phyloP scores from a whole-genome alignment of 1,284 basidiomycete genomes.

The Trichosporon coremiiforme region DNA sequence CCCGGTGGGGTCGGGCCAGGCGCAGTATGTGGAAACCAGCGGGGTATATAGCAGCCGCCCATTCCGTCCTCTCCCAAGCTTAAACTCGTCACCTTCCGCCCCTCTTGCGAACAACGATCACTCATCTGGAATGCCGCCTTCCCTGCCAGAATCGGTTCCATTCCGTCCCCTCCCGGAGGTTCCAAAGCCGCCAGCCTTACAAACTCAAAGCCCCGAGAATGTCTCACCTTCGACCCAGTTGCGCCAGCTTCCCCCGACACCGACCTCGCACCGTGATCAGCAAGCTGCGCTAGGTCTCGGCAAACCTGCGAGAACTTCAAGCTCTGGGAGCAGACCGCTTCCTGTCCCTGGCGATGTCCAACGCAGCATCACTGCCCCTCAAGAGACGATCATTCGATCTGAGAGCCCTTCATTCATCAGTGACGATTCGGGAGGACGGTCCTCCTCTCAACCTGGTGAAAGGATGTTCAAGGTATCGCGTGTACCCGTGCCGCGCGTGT shows the following conservation, averaged over 20 bases:
- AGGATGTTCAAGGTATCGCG: constrained; percentile 6
- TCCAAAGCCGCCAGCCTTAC: background rate
- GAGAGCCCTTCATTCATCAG: constrained; percentile 4
- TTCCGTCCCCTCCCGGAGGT: background rate
- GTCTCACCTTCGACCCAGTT: constrained; percentile 16
- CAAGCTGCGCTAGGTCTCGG: constrained; percentile 10
- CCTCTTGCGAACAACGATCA: background rate
- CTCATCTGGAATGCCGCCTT: background rate
- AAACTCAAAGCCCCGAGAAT: background rate
- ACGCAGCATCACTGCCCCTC: background rate
- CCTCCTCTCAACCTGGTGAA: background rate
- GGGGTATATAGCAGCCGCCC: background rate
- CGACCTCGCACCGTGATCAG: constrained; percentile 10
- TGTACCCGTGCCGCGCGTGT: background rate
- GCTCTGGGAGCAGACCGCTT: constrained; percentile 8
- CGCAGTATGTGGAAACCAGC: constrained; percentile 6
- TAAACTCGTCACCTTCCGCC: constrained; percentile 12
- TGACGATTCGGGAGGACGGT: constrained; percentile 1
- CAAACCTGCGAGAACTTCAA: constrained; percentile 1
- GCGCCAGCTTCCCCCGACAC: constrained; percentile 6
- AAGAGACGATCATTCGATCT: background rate
- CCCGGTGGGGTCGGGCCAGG: background rate
- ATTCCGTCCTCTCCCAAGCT: constrained; percentile 12
- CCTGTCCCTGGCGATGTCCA: constrained; percentile 10
- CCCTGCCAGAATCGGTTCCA: constrained; percentile 5